Evolutionary conservation across 2,329 filamentous ascomycete species (phyloP).

Genomic region (Xylaria sp.): DNA sequence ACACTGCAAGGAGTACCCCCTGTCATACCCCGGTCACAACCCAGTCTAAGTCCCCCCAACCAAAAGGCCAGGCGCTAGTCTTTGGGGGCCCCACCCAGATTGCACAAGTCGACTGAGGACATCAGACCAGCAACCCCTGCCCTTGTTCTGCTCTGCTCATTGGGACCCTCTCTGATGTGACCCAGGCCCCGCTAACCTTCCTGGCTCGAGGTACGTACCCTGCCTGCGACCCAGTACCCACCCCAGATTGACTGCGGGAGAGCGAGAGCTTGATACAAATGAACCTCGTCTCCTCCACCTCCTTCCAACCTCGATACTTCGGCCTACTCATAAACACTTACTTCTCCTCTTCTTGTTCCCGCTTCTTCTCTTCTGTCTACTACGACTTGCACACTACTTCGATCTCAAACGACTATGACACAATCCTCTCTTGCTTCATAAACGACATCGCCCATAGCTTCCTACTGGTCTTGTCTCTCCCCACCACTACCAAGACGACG

Average conservation of each 20-base stretch:
- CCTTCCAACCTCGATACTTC: slow-evolving; percentile 35
- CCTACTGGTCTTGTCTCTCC: slow-evolving; percentile 26
- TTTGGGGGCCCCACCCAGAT: slow-evolving; percentile 33
- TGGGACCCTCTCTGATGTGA: slow-evolving; percentile 48
- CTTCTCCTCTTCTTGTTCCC: slow-evolving; percentile 32
- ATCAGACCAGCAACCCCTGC: slow-evolving; percentile 41
- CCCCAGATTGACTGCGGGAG: slow-evolving; percentile 38
- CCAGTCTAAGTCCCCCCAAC: slow-evolving; percentile 16
- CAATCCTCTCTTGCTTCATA: slow-evolving; percentile 23
- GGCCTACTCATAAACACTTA: slow-evolving; percentile 36
- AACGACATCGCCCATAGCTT: slow-evolving; percentile 28
- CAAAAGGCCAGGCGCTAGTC: slow-evolving; percentile 33
- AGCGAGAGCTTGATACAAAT: slow-evolving; percentile 49
- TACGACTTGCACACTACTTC: slow-evolving; percentile 20
- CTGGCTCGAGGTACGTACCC: slow-evolving; percentile 41
- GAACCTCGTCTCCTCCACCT: slow-evolving; percentile 47
- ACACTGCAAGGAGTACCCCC: slow-evolving; percentile 43
- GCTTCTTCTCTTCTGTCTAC: slow-evolving; percentile 16
- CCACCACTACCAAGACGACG: slow-evolving; percentile 28
- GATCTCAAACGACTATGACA: slow-evolving; percentile 41
- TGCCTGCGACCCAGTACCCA: slow-evolving; percentile 28
- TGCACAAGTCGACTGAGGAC: slow-evolving; percentile 37
- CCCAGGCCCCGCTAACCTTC: slow-evolving; percentile 30
- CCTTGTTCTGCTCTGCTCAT: slow-evolving; percentile 41
- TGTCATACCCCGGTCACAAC: slow-evolving; percentile 19